Base-by-base conservation (phyloP, 23 red algal species). In the Pyropia haitanensis region DNA sequence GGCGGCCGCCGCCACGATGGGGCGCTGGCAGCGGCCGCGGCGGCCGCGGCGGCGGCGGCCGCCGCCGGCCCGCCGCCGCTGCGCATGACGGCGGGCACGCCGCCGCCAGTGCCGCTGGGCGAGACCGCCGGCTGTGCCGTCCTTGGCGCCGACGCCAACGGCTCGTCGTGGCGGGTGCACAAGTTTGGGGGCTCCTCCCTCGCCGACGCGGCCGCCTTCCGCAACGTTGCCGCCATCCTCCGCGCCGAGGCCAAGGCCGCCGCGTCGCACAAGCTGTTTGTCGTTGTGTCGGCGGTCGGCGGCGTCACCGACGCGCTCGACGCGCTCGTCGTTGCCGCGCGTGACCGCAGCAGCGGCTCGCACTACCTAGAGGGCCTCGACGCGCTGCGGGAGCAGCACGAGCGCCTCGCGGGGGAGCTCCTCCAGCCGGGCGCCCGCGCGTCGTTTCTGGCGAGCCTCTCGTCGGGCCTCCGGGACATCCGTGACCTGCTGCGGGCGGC, bases 121-220 rank as follows among this genome's bases (percentile, higher is more conserved):
- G 39, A 46, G 8, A 9, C 39, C 5, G 39, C 39, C 4, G 39
- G 39, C 39, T 46, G 39, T 9, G 5, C 39, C 39, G 39, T 46
- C 10, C 39, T 46, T 3, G 39, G 39, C 7, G 39, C 39, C 39
- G 39, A 46, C 39, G 39, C 39, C 8, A 46, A 46, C 39, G 39
- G 39, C 10, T 3, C 39, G 39, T 7, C 39, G 39, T 96, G 83
- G 77, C 58, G 53, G 26, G 92, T 96, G 12, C 81, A 87, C 80
- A 96, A 96, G 67, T 96, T 96, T 65, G 92, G 92, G 14, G 92
- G 92, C 57, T 66, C 84, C 24, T 89, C 84, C 13, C 49, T 96
- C 5, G 92, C 68, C 1, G 50, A 80, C 24, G 84, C 87, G 18
- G 55, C 55, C 1, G 53, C 61, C 53, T 68, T 96, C 3, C 51